Evolutionary conservation across 2,329 filamentous ascomycete species (phyloP).

Genomic region (Calonectria pseudoturangicola): DNA sequence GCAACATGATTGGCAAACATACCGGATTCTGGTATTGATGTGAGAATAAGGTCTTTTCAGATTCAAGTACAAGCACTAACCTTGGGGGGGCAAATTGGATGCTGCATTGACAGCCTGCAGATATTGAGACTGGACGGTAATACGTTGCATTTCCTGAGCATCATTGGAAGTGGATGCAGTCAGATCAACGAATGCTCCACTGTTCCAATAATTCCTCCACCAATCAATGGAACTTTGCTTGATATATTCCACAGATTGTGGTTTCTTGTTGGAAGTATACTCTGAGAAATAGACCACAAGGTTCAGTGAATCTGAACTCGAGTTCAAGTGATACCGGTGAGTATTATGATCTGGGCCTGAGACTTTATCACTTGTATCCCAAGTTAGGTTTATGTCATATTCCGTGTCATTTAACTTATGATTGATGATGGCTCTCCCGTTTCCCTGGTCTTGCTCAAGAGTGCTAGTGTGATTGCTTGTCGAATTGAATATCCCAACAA

Average conservation of each 20-base stretch:
- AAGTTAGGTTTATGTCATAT: background rate
- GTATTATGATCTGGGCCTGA: background rate
- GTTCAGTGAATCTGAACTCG: background rate
- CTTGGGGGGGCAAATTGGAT: slow-evolving; percentile 3
- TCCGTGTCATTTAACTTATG: background rate
- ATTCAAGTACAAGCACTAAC: background rate
- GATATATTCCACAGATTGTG: background rate
- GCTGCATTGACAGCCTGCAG: slow-evolving; percentile 1
- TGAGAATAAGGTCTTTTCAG: background rate
- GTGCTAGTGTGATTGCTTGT: slow-evolving; percentile 10
- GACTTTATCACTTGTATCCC: background rate
- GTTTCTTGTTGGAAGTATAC: background rate
- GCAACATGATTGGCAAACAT: background rate
- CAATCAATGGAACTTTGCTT: background rate
- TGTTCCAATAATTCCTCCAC: slow-evolving; percentile 3
- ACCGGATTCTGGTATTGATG: background rate
- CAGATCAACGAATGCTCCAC: slow-evolving; percentile 1
- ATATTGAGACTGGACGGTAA: slow-evolving; percentile 10
- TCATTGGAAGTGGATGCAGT: slow-evolving; percentile 1
- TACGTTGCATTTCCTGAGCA: slow-evolving; percentile 1
- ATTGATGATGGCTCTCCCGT: background rate
- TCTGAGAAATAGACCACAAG: background rate
- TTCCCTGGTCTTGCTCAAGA: background rate
- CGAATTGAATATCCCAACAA: background rate
- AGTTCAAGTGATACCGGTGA: background rate